Evolutionary conservation across 257 asterid species (phyloP).

Genomic region (Euphrasia confusa): DNA sequence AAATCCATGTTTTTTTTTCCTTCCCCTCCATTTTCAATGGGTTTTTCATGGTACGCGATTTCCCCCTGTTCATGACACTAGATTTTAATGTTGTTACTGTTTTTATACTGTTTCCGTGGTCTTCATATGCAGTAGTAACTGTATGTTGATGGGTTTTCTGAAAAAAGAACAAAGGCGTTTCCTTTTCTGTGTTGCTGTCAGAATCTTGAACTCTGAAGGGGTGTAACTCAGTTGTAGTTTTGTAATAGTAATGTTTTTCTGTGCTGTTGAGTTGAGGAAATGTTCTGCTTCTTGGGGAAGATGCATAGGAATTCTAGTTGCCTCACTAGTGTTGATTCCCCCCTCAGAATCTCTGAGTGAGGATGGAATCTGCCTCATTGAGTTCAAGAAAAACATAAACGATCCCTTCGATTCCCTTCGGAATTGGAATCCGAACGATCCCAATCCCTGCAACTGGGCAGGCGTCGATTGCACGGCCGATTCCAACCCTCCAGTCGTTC

Average conservation of each 20-base stretch:
- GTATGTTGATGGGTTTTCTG: constrained; percentile 3
- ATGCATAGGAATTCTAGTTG: constrained; percentile 31
- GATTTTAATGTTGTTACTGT: too few relatives aligned
- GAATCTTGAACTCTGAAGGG: constrained; percentile 16
- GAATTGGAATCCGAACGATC: constrained; percentile 67
- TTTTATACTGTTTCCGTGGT: too few relatives aligned
- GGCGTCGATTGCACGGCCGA: constrained; percentile 67
- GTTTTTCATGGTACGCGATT: too few relatives aligned
- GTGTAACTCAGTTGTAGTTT: constrained; percentile 12
- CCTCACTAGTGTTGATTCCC: constrained; percentile 19
- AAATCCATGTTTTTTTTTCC: too few relatives aligned
- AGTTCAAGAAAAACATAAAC: constrained; percentile 52
- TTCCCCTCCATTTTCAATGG: too few relatives aligned
- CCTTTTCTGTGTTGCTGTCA: constrained; percentile 20
- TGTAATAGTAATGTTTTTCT: constrained; percentile 38
- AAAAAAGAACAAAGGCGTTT: neutral
- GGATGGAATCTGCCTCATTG: constrained; percentile 61
- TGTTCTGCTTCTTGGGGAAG: constrained; percentile 24
- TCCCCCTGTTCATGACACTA: too few relatives aligned
- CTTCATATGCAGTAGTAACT: too few relatives aligned
- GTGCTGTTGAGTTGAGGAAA: constrained; percentile 37
- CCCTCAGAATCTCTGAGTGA: constrained; percentile 52
- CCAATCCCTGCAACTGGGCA: constrained; percentile 69
- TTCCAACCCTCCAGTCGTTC: constrained; percentile 45
- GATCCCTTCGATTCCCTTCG: constrained; percentile 42